Conservation (phyloP, 441 rosid species). For the Jatropha multifida region DNA sequence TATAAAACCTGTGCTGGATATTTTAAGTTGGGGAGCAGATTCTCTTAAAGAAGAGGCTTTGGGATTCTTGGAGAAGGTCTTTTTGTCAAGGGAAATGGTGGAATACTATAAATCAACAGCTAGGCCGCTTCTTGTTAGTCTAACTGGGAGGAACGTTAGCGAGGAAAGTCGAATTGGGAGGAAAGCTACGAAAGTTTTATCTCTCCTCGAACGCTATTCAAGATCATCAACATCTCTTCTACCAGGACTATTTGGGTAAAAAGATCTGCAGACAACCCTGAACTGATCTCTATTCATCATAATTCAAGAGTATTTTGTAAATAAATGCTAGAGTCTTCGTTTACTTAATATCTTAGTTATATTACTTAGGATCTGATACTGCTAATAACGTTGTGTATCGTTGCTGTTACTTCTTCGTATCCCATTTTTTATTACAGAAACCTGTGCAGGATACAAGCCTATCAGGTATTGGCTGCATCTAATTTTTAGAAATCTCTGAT, state of each 20-base stretch:
- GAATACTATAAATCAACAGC: slow-evolving; percentile 45
- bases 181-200: slow-evolving; percentile 44
- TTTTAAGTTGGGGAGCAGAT: slow-evolving; percentile 52
- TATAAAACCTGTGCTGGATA: slow-evolving; percentile 41
- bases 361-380: neutral
- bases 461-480: too few relatives aligned
- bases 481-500: too few relatives aligned
- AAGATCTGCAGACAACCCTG: neutral
- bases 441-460: too few relatives aligned
- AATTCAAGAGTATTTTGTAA: neutral
- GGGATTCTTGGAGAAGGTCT: slow-evolving; percentile 53
- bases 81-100: slow-evolving; percentile 50
- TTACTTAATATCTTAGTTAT: neutral
- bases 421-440: too few relatives aligned
- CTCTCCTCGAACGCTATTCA: slow-evolving; percentile 55
- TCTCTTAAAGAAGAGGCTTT: slow-evolving; percentile 54
- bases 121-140: slow-evolving; percentile 40
- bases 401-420: too few relatives aligned
- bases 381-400: neutral
- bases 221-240: slow-evolving; percentile 50
- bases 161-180: slow-evolving; percentile 38
- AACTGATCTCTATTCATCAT: neutral
- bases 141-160: slow-evolving; percentile 40
- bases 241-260: slow-evolving; percentile 42
- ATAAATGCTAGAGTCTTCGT: neutral